Evolutionary conservation across 73 alveolate genomes (phyloP), one percentile per base, ranked within the genome.

Genomic region (Paramecium sexaurelia): DNA sequence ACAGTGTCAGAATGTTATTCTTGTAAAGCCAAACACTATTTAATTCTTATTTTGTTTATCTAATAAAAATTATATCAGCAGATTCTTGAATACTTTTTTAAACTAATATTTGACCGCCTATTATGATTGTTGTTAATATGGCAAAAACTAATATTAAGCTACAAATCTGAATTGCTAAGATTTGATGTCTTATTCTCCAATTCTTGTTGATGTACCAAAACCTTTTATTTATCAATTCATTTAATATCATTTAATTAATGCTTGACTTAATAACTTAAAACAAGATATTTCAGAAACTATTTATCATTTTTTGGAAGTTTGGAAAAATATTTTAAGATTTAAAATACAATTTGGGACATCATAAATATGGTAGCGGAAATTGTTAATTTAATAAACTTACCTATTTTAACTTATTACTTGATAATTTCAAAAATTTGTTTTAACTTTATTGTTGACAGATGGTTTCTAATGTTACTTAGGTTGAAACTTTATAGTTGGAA

Each of bases 131-230:
- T 19, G 26, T 61, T 11, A 26, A 26, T 19, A 61, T 26, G 10
- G 43, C 83, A 61, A 61, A 61, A 61, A 61, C 43, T 6, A 61
- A 61, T 26, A 61, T 61, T 24, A 61, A 29, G n/a, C 47, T 61
- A 5, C 24, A 20, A 0, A 61, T 61, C 11, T 29, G 39, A 1
- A 61, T 29, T 61, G 83, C n/a, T 10, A 61, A 26, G 15, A 61
- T 61, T 15, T 61, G 83, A 61, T 61, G 39, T 61, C 43, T 2
- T 10, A 61, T 24, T 61, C 83, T 61, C 83, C 83, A 61, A 61
- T 61, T 61, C 26, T 32, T 61, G 11, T 61, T 61, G 17, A 61
- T 61, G 83, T 61, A 61, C 83, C 83, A 61, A 61, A 22, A 61
- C 83, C 7, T 61, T 61, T 61, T 26, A 3, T 61, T 26, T 32